These are phyloP conservation scores for Puccinia novopanici DNA, from an alignment of 1,284 basidiomycete genomes.

Conservation along the genomic window DNA sequence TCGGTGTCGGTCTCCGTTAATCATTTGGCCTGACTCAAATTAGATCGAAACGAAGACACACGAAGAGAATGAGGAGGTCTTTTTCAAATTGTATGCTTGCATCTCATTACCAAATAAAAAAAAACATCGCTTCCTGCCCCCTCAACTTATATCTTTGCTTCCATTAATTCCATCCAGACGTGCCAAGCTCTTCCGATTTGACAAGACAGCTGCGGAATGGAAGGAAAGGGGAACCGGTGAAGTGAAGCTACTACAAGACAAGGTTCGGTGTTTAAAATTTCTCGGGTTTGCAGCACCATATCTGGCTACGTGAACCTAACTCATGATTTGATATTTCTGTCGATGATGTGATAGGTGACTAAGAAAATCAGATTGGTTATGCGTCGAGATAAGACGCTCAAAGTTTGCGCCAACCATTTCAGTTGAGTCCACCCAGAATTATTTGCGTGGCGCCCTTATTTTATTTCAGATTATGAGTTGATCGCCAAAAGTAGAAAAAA, in stretches of 20 bases:
- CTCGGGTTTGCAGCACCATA: background rate
- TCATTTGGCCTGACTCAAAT: background rate
- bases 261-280: slow-evolving; percentile 59
- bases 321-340: background rate
- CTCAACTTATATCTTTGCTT: slow-evolving; percentile 33
- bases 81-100: slow-evolving; percentile 98
- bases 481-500: background rate
- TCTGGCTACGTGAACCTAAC: background rate
- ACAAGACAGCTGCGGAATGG: slow-evolving; percentile 80
- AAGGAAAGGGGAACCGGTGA: slow-evolving; percentile 95
- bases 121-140: background rate
- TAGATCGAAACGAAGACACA: slow-evolving; percentile 88
- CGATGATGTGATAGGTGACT: slow-evolving; percentile 61
- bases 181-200: slow-evolving; percentile 97
- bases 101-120: slow-evolving; percentile 52
- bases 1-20: background rate
- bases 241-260: slow-evolving; percentile 83
- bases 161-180: slow-evolving; percentile 67
- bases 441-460: too few relatives aligned
- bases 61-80: slow-evolving; percentile 89
- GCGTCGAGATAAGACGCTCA: slow-evolving; percentile 99
- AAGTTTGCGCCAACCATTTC: slow-evolving; percentile 98
- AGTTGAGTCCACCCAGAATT: slow-evolving; percentile 63
- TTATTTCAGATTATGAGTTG: background rate
- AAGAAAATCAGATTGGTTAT: slow-evolving; percentile 95